These are phyloP conservation scores for Mycena sanguinolenta DNA, from an alignment of 768 basidiomycete species.

Conservation along the genomic window DNA sequence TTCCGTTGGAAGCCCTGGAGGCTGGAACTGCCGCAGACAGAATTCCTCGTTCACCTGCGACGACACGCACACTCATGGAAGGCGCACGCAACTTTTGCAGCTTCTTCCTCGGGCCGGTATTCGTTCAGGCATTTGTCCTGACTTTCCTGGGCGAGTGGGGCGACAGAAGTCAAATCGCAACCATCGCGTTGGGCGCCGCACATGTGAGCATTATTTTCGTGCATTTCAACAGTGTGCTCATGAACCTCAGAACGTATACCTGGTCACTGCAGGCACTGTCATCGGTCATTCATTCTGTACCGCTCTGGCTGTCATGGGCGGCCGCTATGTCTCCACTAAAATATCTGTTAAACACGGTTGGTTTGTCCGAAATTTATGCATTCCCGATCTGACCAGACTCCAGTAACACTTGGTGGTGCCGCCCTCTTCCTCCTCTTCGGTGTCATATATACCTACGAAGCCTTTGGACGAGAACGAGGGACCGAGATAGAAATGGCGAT, in stretches of 20 bases:
- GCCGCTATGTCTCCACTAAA: constrained; percentile 92
- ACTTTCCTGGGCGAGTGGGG: constrained; percentile 99
- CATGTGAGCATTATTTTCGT: constrained; percentile 74
- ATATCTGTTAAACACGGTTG: constrained; percentile 95
- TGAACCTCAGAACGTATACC: constrained; percentile 82
- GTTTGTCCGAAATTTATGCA: constrained; percentile 45
- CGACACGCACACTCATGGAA: constrained; percentile 55
- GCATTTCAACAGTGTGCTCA: constrained; percentile 6
- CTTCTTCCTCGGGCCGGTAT: constrained; percentile 89
- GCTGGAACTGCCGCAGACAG: constrained; percentile 45
- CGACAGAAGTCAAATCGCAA: constrained; percentile 96
- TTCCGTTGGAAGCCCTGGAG: constrained; percentile 84
- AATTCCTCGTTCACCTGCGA: constrained; percentile 35
- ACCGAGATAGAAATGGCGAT: constrained; percentile 38
- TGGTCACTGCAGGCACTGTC: constrained; percentile 92
- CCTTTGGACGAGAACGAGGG: constrained; percentile 44
- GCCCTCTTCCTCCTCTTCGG: constrained; percentile 79
- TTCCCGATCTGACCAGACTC: constrained; percentile 4
- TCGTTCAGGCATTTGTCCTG: constrained; percentile 93
- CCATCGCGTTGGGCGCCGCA: constrained; percentile 94
- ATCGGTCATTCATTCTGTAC: constrained; percentile 92
- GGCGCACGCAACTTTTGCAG: constrained; percentile 87
- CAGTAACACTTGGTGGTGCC: constrained; percentile 79
- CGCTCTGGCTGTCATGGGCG: constrained; percentile 91
- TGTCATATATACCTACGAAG: constrained; percentile 70